Conservation (phyloP, 306 rosid species). For the Cicer arietinum region DNA sequence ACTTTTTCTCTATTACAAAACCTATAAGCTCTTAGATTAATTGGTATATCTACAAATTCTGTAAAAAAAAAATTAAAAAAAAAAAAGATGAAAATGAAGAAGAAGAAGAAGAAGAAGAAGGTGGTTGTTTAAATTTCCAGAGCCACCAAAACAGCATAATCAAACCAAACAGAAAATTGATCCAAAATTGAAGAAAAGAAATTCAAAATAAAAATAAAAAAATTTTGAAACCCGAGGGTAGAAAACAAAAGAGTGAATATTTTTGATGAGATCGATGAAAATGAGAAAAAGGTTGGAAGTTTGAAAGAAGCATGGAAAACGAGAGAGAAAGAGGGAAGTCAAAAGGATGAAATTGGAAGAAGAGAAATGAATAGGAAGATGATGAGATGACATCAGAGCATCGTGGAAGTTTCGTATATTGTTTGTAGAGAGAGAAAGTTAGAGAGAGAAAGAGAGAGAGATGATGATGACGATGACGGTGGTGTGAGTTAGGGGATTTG, state of each 20-base stretch:
- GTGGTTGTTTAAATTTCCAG: constrained; percentile 43
- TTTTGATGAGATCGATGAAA: constrained; percentile 39
- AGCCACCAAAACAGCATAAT: constrained; percentile 51
- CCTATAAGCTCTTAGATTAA: neutral
- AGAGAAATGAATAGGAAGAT: too few relatives aligned
- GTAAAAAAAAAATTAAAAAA: neutral
- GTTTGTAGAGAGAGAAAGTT: too few relatives aligned
- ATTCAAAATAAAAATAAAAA: neutral
- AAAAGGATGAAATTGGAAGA: too few relatives aligned
- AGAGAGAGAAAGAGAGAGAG: too few relatives aligned
- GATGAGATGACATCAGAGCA: too few relatives aligned
- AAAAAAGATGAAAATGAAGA: neutral
- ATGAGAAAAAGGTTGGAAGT: constrained; percentile 31
- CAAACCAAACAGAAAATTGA: constrained; percentile 16
- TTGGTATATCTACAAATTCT: constrained; percentile 6
- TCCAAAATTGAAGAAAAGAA: constrained; percentile 32
- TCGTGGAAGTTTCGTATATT: too few relatives aligned
- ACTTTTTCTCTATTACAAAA: neutral
- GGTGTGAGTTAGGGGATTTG: too few relatives aligned
- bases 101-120: constrained; percentile 32
- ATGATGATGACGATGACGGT: too few relatives aligned
- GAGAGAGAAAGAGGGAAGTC: too few relatives aligned
- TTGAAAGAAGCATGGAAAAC: neutral
- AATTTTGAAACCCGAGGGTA: neutral
- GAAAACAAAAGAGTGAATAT: neutral